These are phyloP conservation scores for Drosera spatulata DNA, from an alignment of 179 eudicot genomes.

Conservation along the genomic window DNA sequence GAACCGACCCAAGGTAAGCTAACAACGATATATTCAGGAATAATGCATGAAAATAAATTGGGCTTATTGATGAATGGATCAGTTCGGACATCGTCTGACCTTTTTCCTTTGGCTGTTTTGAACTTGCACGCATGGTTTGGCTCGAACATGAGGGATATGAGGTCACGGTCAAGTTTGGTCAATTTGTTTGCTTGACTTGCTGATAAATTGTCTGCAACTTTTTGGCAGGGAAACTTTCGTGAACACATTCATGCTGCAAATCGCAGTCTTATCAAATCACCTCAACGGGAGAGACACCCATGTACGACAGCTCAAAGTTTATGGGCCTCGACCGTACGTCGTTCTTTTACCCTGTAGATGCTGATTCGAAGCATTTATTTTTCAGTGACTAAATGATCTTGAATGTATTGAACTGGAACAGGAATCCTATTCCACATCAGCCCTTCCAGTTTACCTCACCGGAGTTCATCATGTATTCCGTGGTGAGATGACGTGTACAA, in stretches of 20 bases:
- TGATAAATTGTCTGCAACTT: not conserved
- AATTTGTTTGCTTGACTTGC: not conserved
- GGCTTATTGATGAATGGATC: not conserved
- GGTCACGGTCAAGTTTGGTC: not conserved
- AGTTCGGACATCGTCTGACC: not conserved
- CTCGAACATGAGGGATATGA: not conserved
- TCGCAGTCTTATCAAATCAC: conserved; percentile 77
- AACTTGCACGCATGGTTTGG: not conserved
- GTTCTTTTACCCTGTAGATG: not conserved
- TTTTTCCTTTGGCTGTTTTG: not conserved
- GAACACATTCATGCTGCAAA: conserved; percentile 89
- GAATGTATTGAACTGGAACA: conserved; percentile 19
- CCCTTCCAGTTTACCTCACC: conserved; percentile 85
- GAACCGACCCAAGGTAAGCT: conserved; percentile 83
- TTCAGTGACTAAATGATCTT: not conserved
- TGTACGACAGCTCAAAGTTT: conserved; percentile 94
- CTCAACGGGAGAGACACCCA: conserved; percentile 92
- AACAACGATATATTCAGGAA: not conserved
- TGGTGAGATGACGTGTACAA: conserved; percentile 40
- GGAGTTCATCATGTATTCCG: conserved; percentile 69
- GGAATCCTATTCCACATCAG: conserved; percentile 84
- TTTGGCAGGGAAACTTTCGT: conserved; percentile 84
- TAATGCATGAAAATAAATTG: too few species aligned
- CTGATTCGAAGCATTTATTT: not conserved
- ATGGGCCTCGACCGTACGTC: conserved; percentile 84